These are phyloP conservation scores for Diutina catenulata DNA, from an alignment of 1,139 yeast species.

Conservation along the genomic window DNA sequence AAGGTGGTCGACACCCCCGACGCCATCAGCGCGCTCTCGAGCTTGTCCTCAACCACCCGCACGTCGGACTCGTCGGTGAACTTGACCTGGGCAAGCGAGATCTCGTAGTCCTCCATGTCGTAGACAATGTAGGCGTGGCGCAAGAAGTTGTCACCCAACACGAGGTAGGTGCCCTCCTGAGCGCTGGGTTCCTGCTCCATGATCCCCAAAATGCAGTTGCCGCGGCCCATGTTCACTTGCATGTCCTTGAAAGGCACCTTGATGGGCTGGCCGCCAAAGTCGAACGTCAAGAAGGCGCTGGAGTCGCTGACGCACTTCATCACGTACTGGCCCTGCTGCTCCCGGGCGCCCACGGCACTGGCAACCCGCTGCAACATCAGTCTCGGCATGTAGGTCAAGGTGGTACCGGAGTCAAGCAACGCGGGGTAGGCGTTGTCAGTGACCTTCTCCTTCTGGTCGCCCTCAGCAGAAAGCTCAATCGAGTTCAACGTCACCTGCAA, in stretches of 20 bases:
- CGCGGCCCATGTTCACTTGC: neutral
- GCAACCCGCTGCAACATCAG: constrained; percentile 12
- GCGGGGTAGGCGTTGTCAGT: constrained; percentile 13
- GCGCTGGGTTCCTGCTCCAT: neutral
- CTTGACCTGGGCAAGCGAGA: constrained; percentile 18
- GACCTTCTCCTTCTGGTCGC: neutral
- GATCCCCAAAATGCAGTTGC: constrained; percentile 3
- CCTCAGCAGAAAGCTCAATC: neutral
- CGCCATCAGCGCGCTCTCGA: neutral
- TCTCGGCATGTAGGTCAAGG: constrained; percentile 19
- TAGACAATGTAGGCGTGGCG: constrained; percentile 19
- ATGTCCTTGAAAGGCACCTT: constrained; percentile 17
- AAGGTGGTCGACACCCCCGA: neutral
- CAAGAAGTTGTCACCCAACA: constrained; percentile 21
- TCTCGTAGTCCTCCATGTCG: constrained; percentile 17
- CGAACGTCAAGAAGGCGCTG: constrained; percentile 11
- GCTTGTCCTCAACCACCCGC: neutral
- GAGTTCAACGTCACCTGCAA: neutral
- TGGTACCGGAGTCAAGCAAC: constrained; percentile 32
- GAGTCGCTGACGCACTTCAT: constrained; percentile 19
- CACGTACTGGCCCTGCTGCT: constrained; percentile 12
- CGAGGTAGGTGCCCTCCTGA: neutral
- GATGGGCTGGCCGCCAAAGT: constrained; percentile 16
- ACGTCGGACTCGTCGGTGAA: constrained; percentile 4
- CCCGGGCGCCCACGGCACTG: constrained; percentile 12